These are phyloP conservation scores for Monosporascus sp. DNA, from an alignment of 2,329 filamentous ascomycete genomes.

Conservation along the genomic window DNA sequence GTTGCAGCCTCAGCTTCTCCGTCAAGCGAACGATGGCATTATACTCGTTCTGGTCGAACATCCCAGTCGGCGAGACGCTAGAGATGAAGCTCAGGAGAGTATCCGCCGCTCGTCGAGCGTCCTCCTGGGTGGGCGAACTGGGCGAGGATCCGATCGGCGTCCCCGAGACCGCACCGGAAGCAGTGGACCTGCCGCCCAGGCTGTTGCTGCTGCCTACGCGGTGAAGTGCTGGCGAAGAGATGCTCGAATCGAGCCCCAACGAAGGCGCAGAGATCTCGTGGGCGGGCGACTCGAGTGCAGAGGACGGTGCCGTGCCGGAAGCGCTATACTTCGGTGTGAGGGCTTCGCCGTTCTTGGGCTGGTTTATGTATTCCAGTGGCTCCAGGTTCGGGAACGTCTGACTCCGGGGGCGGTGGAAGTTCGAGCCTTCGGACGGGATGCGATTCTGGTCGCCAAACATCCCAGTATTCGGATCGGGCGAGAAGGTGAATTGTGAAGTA, in stretches of 20 bases:
- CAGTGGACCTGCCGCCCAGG: conserved; percentile 33
- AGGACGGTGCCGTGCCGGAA: conserved; percentile 43
- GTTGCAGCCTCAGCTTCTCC: conserved; percentile 73
- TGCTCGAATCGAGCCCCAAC: conserved; percentile 39
- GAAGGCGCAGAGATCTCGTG: conserved; percentile 38
- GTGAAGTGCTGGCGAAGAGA: conserved; percentile 41
- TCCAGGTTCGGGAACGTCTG: conserved; percentile 78
- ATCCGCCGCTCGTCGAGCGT: conserved; percentile 75
- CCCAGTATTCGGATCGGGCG: conserved; percentile 64
- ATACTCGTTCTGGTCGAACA: conserved; percentile 74
- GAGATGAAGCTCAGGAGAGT: conserved; percentile 79
- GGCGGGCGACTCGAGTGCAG: conserved; percentile 46
- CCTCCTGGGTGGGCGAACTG: conserved; percentile 72
- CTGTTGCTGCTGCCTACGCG: conserved; percentile 48
- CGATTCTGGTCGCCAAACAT: conserved; percentile 50
- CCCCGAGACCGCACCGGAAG: conserved; percentile 27
- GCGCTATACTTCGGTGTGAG: conserved; percentile 45
- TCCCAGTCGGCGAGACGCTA: conserved; percentile 56
- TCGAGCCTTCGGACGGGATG: conserved; percentile 34
- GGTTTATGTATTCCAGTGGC: conserved; percentile 50
- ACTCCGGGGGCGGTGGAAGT: conserved; percentile 72
- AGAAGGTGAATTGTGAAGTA: conserved; percentile 68
- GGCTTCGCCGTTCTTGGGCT: conserved; percentile 35
- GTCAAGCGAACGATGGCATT: conserved; percentile 74
- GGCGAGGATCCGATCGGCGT: conserved; percentile 50